Percentiles rank a stretch among this genome's conserved stretches.
Evolutionary conservation across 1,139 yeast species (phyloP).

Genomic region (Lipomyces yarrowii): DNA sequence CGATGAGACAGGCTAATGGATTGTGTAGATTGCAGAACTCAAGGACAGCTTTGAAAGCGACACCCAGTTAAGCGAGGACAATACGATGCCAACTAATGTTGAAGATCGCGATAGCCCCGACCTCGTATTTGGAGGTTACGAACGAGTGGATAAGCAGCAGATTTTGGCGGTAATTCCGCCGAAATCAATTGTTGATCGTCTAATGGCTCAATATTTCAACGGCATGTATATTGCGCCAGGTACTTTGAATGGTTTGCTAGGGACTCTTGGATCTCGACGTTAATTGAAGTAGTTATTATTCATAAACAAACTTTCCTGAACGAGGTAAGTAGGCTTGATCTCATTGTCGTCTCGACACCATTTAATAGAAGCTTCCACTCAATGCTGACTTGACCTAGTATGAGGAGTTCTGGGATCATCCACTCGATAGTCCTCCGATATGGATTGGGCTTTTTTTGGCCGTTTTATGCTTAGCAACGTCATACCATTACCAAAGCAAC

Average conservation of each 20-base stretch:
- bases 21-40: conserved; percentile 1
- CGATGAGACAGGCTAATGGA: not conserved
- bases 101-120: not conserved
- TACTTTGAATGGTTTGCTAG: not conserved
- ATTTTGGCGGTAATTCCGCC: not conserved
- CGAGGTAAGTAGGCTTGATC: not conserved
- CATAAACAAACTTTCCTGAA: not conserved
- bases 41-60: not conserved
- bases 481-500: not conserved
- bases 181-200: not conserved
- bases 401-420: not conserved
- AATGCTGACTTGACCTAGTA: not conserved
- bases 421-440: not conserved
- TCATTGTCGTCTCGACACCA: not conserved
- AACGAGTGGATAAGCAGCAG: not conserved
- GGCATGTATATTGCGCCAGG: not conserved
- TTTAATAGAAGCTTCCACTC: not conserved
- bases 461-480: not conserved
- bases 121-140: not conserved
- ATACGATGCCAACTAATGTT: not conserved
- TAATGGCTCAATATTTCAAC: not conserved
- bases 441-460: conserved; percentile 1
- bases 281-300: not conserved
- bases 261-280: not conserved
- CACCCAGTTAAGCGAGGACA: not conserved